Evolutionary conservation across 1,139 yeast genomes (phyloP).

Genomic region (Magnusiomyces fungicola): DNA sequence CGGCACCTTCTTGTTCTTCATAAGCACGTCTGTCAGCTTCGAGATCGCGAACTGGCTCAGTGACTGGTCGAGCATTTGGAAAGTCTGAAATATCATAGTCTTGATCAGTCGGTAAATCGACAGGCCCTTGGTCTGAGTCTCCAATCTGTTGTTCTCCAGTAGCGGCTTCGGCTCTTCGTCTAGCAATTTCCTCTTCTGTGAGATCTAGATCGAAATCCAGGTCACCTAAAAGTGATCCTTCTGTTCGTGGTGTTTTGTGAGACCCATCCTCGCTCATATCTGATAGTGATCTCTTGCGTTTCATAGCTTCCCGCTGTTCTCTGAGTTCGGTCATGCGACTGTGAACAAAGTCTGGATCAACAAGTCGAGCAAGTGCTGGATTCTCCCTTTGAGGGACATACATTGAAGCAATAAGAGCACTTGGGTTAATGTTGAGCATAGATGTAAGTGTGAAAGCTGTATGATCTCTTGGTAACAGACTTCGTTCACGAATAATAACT

Average conservation of each 20-base stretch:
- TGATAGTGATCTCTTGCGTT: not conserved
- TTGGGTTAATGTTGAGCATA: conserved; percentile 7
- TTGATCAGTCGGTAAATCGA: too few species aligned
- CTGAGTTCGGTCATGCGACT: conserved; percentile 18
- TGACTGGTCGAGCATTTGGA: not conserved
- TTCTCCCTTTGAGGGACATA: conserved; percentile 15
- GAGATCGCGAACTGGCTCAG: not conserved
- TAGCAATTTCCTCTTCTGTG: conserved; percentile 1
- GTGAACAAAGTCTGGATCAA: conserved; percentile 22
- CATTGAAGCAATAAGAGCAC: conserved; percentile 12
- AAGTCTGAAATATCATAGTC: not conserved
- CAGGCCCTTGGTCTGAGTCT: too few species aligned
- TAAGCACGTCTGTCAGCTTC: not conserved
- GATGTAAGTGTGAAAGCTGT: conserved; percentile 15
- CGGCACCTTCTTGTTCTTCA: conserved; percentile 4
- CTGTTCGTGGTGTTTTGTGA: not conserved
- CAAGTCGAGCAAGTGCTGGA: conserved; percentile 17
- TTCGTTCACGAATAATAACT: conserved; percentile 15
- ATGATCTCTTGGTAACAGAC: conserved; percentile 17
- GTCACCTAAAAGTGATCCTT: not conserved
- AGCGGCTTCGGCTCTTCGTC: conserved; percentile 7
- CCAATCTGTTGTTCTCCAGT: conserved; percentile 5
- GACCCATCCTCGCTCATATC: not conserved
- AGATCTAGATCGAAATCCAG: conserved; percentile 1
- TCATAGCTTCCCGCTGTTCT: not conserved